phyloP scores from a whole-genome alignment of 1,284 basidiomycete species.

The Hemileia vastatrix region DNA sequence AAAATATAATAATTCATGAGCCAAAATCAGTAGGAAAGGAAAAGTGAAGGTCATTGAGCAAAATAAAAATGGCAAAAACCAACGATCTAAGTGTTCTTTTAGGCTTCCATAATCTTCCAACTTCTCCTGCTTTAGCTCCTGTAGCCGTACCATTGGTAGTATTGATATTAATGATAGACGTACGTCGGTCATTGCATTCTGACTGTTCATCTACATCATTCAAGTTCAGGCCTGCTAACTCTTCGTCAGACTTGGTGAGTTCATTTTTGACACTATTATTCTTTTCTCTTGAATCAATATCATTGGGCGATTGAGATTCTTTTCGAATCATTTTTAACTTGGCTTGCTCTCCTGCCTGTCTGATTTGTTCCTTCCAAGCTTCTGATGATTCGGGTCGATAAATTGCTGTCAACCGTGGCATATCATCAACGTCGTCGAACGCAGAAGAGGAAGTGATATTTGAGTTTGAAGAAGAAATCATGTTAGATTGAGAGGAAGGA shows the following conservation, averaged over 20 bases:
- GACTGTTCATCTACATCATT: constrained; percentile 2
- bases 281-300: not conserved
- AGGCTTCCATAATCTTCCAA: constrained; percentile 64
- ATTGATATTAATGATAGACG: not conserved
- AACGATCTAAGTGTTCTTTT: constrained; percentile 76
- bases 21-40: constrained; percentile 26
- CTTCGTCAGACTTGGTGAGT: constrained; percentile 7
- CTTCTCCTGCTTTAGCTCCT: not conserved
- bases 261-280: not conserved
- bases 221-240: constrained; percentile 6
- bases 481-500: no score
- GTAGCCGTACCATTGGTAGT: not conserved
- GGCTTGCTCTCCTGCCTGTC: constrained; percentile 28
- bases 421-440: constrained; percentile 50
- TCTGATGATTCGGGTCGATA: constrained; percentile 71
- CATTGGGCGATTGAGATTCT: not conserved
- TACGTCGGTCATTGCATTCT: not conserved
- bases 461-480: no score
- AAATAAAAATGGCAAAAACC: constrained; percentile 44
- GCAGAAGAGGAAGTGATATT: no score
- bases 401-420: constrained; percentile 65
- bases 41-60: constrained; percentile 26
- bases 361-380: constrained; percentile 64
- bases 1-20: constrained; percentile 19
- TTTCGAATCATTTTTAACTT: constrained; percentile 1